Evolutionary conservation across 352 stramenopile species (phyloP).

Genomic region (Pythium scleroteichum): DNA sequence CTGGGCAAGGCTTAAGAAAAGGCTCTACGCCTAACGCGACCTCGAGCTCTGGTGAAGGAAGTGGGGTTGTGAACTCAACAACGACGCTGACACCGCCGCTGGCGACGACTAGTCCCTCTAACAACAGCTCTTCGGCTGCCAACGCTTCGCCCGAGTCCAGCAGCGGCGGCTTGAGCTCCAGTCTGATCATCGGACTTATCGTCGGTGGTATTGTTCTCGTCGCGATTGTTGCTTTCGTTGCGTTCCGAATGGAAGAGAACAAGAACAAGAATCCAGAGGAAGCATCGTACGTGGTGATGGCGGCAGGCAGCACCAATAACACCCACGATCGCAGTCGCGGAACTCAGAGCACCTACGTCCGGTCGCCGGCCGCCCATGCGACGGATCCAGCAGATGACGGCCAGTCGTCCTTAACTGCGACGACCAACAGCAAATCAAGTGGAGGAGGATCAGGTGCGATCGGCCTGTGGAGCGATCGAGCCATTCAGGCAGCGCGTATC

Average conservation of each 20-base stretch:
- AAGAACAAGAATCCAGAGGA: background rate
- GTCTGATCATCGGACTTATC: background rate
- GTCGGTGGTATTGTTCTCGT: background rate
- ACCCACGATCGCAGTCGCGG: background rate
- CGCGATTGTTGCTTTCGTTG: constrained; percentile 4
- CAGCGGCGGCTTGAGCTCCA: background rate
- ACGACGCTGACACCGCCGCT: background rate
- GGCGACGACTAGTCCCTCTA: background rate
- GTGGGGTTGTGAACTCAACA: background rate
- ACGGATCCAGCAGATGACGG: background rate
- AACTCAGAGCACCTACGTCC: background rate
- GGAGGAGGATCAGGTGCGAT: background rate
- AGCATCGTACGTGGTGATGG: background rate
- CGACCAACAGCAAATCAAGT: background rate
- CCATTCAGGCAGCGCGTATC: constrained; percentile 6
- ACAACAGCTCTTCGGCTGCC: background rate
- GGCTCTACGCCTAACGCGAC: background rate
- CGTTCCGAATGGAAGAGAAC: background rate
- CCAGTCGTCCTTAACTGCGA: background rate
- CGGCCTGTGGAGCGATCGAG: background rate
- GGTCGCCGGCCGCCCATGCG: background rate
- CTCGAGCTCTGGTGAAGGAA: background rate
- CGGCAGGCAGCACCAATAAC: background rate
- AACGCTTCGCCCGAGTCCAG: background rate
- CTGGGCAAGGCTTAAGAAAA: too few species aligned